phyloP scores from a whole-genome alignment of 2,329 filamentous ascomycete genomes.

The Anthostomella pinea region DNA sequence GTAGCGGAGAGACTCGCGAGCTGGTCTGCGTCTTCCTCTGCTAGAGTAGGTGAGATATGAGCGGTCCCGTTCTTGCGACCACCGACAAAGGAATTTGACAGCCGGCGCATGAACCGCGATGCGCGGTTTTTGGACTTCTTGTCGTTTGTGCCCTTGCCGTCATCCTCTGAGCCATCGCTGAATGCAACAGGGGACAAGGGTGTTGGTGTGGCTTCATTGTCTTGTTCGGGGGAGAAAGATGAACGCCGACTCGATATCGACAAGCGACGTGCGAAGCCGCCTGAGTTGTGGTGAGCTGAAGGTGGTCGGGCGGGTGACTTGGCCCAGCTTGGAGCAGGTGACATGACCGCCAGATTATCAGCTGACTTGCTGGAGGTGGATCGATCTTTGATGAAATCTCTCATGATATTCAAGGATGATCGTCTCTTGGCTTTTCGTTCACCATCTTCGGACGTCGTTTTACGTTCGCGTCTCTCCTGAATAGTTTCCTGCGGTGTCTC shows the following conservation, averaged over 20 bases:
- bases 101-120: constrained; percentile 56
- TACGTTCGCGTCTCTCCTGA: constrained; percentile 44
- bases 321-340: constrained; percentile 31
- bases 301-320: constrained; percentile 48
- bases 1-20: constrained; percentile 26
- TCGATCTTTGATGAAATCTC: constrained; percentile 60
- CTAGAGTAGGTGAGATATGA: constrained; percentile 49
- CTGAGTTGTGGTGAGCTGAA: constrained; percentile 42
- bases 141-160: constrained; percentile 42
- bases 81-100: constrained; percentile 52
- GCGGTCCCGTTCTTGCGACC: constrained; percentile 45
- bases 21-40: constrained; percentile 45
- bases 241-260: constrained; percentile 64
- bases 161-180: constrained; percentile 47
- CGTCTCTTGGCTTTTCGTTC: constrained; percentile 43
- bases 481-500: constrained; percentile 42
- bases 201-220: constrained; percentile 22
- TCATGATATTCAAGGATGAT: constrained; percentile 59
- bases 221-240: constrained; percentile 46
- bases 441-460: constrained; percentile 32
- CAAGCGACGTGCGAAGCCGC: constrained; percentile 55
- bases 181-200: constrained; percentile 40
- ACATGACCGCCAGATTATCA: constrained; percentile 38
- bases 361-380: constrained; percentile 48
- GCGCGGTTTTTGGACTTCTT: constrained; percentile 49